These are phyloP conservation scores for Salix arbutifolia DNA, from an alignment of 345 rosid genomes.

Conservation along the genomic window DNA sequence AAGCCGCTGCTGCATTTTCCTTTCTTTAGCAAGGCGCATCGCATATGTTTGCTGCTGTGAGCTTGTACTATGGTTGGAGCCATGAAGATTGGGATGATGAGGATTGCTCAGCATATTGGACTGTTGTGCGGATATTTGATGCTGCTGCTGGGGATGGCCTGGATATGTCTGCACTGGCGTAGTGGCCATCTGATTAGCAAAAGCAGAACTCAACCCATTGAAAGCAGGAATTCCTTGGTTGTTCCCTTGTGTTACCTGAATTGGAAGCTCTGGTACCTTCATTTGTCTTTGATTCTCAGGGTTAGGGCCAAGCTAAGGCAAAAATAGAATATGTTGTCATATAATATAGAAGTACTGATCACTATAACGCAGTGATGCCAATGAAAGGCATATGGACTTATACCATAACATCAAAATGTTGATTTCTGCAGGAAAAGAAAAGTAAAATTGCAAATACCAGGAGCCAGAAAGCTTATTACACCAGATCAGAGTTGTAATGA, in stretches of 20 bases:
- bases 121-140: constrained; percentile 61
- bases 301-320: constrained; percentile 45
- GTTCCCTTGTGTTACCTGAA: constrained; percentile 73
- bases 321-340: constrained; percentile 17
- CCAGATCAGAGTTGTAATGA: background rate
- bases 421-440: background rate
- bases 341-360: background rate
- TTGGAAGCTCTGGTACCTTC: constrained; percentile 56
- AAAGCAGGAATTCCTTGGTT: constrained; percentile 63
- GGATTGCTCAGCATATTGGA: constrained; percentile 52
- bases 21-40: constrained; percentile 54
- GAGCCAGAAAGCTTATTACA: background rate
- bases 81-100: constrained; percentile 67
- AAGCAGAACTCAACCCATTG: constrained; percentile 62
- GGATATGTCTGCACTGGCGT: constrained; percentile 60
- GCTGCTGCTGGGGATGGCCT: constrained; percentile 62
- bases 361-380: background rate
- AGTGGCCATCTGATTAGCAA: constrained; percentile 64
- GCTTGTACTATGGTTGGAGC: constrained; percentile 57
- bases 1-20: constrained; percentile 74
- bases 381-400: background rate
- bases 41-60: constrained; percentile 67
- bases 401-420: background rate
- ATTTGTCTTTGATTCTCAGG: constrained; percentile 57
- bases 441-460: background rate